Evolutionary conservation across 768 basidiomycete genomes (phyloP).

Genomic region (Boletus tomentosulus): DNA sequence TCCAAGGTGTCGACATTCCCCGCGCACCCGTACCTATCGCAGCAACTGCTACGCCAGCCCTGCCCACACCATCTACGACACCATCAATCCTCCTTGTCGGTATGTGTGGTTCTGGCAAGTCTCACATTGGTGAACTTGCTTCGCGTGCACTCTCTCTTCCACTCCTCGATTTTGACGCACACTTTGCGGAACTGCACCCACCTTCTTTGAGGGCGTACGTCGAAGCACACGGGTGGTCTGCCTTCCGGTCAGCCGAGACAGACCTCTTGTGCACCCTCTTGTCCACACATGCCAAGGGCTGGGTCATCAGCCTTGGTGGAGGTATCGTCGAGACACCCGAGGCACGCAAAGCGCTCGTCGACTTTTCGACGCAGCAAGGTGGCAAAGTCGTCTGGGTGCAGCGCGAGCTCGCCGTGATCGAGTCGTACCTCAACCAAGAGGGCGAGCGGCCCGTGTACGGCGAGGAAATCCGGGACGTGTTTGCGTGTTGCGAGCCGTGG

Average conservation of each 20-base stretch:
- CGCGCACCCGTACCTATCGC: constrained; percentile 20
- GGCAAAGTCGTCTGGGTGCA: constrained; percentile 84
- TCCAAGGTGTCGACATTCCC: constrained; percentile 78
- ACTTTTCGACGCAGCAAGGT: constrained; percentile 47
- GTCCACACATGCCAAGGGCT: too few relatives aligned
- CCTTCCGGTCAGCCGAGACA: too few relatives aligned
- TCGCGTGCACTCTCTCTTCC: constrained; percentile 59
- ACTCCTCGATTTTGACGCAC: constrained; percentile 82
- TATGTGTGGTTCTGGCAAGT: constrained; percentile 97
- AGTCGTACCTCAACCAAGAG: constrained; percentile 75
- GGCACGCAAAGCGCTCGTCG: constrained; percentile 67
- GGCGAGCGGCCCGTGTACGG: too few relatives aligned
- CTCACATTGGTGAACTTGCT: too few relatives aligned
- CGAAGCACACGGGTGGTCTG: constrained; percentile 77
- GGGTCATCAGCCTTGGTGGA: too few relatives aligned
- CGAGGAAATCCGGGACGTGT: too few relatives aligned
- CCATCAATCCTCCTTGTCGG: constrained; percentile 78
- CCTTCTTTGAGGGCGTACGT: constrained; percentile 84
- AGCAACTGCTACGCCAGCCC: constrained; percentile 40
- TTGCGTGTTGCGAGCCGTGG: too few relatives aligned
- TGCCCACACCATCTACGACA: constrained; percentile 29
- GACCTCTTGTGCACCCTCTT: too few relatives aligned
- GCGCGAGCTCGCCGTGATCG: too few relatives aligned
- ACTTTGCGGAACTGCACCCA: too few relatives aligned
- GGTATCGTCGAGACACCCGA: too few relatives aligned